phyloP scores from a whole-genome alignment of 805 yeast genomes.

The Candida xiaguanensis region DNA sequence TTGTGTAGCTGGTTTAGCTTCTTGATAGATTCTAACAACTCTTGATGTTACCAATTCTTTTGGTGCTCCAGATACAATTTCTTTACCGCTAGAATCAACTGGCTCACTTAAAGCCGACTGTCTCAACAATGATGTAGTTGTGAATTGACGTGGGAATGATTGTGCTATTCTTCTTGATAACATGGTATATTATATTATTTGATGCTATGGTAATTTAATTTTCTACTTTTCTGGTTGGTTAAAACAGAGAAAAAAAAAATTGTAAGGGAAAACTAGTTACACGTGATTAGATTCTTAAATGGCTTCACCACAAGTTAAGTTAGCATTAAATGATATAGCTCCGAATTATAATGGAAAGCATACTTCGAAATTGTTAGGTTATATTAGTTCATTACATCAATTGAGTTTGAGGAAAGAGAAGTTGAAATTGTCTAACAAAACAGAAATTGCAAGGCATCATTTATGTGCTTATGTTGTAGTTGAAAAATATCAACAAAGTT shows the following conservation, averaged over 20 bases:
- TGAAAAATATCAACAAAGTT: conserved; percentile 41
- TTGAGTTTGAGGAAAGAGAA: conserved; percentile 51
- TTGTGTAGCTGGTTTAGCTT: conserved; percentile 79
- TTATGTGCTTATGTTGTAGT: conserved; percentile 63
- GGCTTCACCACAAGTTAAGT: conserved; percentile 19
- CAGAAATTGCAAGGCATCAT: conserved; percentile 66
- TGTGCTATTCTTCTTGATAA: conserved; percentile 8
- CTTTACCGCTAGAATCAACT: conserved; percentile 39
- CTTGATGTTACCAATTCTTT: conserved; percentile 55
- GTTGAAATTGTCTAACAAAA: conserved; percentile 45
- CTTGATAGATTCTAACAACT: conserved; percentile 72
- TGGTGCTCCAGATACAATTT: conserved; percentile 76
- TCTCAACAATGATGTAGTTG: conserved; percentile 14
- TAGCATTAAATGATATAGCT: conserved; percentile 44
- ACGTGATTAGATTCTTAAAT: conserved; percentile 3
- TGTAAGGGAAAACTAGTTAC: too few species aligned
- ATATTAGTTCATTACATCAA: conserved; percentile 43
- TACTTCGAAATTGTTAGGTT: conserved; percentile 7
- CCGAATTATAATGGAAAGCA: conserved; percentile 37
- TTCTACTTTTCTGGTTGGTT: conserved; percentile 6
- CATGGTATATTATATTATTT: conserved; percentile 5
- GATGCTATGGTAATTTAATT: neutral
- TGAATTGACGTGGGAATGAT: conserved; percentile 20
- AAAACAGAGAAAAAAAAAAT: neutral
- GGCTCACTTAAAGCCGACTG: conserved; percentile 15